Evolutionary conservation across 1,284 basidiomycete genomes (phyloP).

Genomic region (Psilocybe mexicana): DNA sequence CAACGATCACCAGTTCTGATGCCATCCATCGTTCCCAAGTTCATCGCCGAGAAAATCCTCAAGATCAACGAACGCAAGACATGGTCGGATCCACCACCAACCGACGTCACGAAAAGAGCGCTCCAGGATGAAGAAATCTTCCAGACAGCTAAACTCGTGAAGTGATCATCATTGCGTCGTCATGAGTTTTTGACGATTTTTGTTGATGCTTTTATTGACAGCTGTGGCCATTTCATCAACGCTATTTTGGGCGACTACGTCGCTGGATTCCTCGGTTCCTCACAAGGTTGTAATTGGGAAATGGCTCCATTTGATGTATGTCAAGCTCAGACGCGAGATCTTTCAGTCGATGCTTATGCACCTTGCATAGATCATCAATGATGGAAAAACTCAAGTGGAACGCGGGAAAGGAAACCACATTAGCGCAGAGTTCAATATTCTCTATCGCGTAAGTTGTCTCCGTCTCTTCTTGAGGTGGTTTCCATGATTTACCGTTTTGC

Average conservation of each 20-base stretch:
- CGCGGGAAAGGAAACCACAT: constrained; percentile 51
- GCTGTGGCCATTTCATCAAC: constrained; percentile 46
- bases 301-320: constrained; percentile 20
- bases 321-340: background rate
- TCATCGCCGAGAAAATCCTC: constrained; percentile 51
- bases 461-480: background rate
- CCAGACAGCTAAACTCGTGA: constrained; percentile 55
- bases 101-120: constrained; percentile 27
- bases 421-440: constrained; percentile 54
- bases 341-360: background rate
- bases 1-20: too few relatives aligned
- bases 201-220: constrained; percentile 13
- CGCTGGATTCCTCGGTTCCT: constrained; percentile 47
- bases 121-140: constrained; percentile 57
- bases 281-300: constrained; percentile 45
- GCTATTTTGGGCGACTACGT: constrained; percentile 49
- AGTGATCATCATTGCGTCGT: constrained; percentile 28
- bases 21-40: constrained; percentile 28
- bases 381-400: constrained; percentile 28
- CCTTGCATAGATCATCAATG: constrained; percentile 32
- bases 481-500: background rate
- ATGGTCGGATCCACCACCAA: constrained; percentile 40
- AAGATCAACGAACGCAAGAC: constrained; percentile 49
- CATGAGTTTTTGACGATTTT: background rate
- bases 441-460: constrained; percentile 41